Evolutionary conservation across 257 asterid genomes (phyloP).

Genomic region (Mentha longifolia): DNA sequence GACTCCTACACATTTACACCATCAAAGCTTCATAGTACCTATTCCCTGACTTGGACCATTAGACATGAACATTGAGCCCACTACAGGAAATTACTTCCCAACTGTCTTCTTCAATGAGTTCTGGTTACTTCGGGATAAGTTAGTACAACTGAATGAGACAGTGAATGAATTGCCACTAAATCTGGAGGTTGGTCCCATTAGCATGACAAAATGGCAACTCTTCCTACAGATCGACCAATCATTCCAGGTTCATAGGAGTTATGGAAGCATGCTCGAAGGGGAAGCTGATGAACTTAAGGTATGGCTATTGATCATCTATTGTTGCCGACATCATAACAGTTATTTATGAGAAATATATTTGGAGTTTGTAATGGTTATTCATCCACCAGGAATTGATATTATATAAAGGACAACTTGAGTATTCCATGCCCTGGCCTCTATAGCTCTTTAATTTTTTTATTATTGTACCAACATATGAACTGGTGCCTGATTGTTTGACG

Average conservation of each 20-base stretch:
- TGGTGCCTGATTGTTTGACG: conserved; percentile 35
- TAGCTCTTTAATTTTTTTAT: not conserved
- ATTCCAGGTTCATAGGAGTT: conserved; percentile 87
- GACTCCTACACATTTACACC: no score
- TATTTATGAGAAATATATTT: conserved; percentile 9
- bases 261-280: conserved; percentile 99
- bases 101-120: conserved; percentile 89
- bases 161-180: conserved; percentile 80
- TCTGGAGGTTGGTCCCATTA: conserved; percentile 89
- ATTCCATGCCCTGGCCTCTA: conserved; percentile 10
- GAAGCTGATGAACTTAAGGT: conserved; percentile 99
- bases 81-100: conserved; percentile 87
- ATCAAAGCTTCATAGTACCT: not conserved
- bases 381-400: not conserved
- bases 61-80: conserved; percentile 77
- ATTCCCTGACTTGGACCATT: conserved; percentile 59
- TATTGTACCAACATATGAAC: conserved; percentile 5
- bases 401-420: not conserved
- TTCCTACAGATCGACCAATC: conserved; percentile 97
- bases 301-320: conserved; percentile 7
- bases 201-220: conserved; percentile 98
- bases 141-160: conserved; percentile 74
- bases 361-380: conserved; percentile 20
- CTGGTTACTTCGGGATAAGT: conserved; percentile 92
- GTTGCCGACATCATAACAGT: conserved; percentile 8